Evolutionary conservation across 345 rosid genomes (phyloP).

Genomic region (Camelina sativa): DNA sequence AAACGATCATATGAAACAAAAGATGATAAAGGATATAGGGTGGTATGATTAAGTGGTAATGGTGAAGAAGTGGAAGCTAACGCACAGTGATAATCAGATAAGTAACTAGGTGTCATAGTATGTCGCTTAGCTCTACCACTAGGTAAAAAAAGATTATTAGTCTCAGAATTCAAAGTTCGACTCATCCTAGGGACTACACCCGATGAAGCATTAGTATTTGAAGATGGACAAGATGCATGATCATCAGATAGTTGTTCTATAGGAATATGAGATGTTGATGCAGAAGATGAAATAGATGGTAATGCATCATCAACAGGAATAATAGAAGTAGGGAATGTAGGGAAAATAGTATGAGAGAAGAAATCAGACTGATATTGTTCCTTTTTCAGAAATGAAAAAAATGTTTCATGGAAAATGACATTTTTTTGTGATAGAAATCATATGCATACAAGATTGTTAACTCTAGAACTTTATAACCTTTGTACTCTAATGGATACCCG

Average conservation of each 20-base stretch:
- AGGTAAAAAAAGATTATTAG: too few relatives aligned
- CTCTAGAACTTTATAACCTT: neutral
- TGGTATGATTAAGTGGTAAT: neutral
- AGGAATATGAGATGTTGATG: too few relatives aligned
- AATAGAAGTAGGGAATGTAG: too few relatives aligned
- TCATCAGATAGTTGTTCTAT: too few relatives aligned
- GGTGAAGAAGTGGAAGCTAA: neutral
- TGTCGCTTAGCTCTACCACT: neutral
- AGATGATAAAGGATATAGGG: neutral
- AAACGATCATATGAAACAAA: neutral
- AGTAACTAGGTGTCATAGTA: neutral
- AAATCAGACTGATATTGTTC: neutral
- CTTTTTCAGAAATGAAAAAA: too few relatives aligned
- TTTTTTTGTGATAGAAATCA: neutral
- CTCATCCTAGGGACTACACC: too few relatives aligned
- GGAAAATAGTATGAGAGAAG: too few relatives aligned
- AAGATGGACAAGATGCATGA: too few relatives aligned
- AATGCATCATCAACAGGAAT: too few relatives aligned
- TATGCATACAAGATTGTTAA: fast-evolving
- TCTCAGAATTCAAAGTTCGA: too few relatives aligned
- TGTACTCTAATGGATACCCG: neutral
- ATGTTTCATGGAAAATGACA: neutral
- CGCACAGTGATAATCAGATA: neutral
- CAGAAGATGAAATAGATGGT: too few relatives aligned
- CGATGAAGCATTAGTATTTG: too few relatives aligned